Evolutionary conservation across 2,329 filamentous ascomycete species (phyloP).

Genomic region (Curvularia spicifera): DNA sequence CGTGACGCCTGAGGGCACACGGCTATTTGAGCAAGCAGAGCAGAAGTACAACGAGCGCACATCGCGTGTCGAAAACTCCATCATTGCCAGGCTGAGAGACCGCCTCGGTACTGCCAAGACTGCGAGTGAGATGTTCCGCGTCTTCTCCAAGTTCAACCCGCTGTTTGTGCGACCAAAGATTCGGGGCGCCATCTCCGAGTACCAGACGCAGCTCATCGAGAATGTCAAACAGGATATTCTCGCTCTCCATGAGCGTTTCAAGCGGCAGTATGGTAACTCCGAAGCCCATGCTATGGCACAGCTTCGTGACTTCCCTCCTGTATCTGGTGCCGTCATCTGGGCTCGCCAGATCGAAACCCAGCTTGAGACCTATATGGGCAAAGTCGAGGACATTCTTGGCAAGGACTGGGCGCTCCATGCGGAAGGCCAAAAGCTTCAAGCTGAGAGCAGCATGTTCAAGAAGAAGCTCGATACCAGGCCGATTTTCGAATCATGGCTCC

Average conservation of each 20-base stretch:
- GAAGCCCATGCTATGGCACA: slow-evolving; percentile 99
- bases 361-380: slow-evolving; percentile 95
- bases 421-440: slow-evolving; percentile 91
- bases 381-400: slow-evolving; percentile 97
- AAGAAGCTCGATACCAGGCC: slow-evolving; percentile 93
- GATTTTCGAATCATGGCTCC: slow-evolving; percentile 94
- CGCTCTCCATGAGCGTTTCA: slow-evolving; percentile 93
- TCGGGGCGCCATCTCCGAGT: slow-evolving; percentile 94
- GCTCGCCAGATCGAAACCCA: slow-evolving; percentile 96
- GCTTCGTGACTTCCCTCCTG: slow-evolving; percentile 90
- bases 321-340: slow-evolving; percentile 97
- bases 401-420: slow-evolving; percentile 93
- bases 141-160: slow-evolving; percentile 99
- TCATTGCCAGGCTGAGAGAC: slow-evolving; percentile 92
- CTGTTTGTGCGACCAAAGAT: slow-evolving; percentile 99
- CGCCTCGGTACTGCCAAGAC: slow-evolving; percentile 94
- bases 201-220: slow-evolving; percentile 96
- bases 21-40: slow-evolving; percentile 91
- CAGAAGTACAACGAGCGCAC: slow-evolving; percentile 97
- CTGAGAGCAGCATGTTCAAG: slow-evolving; percentile 90
- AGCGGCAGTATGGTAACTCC: slow-evolving; percentile 97
- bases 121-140: slow-evolving; percentile 99
- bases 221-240: slow-evolving; percentile 97
- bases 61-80: slow-evolving; percentile 96
- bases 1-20: slow-evolving; percentile 86